These are phyloP conservation scores for Ganoderma lingzhi DNA, from an alignment of 1,284 basidiomycete genomes.

Conservation along the genomic window DNA sequence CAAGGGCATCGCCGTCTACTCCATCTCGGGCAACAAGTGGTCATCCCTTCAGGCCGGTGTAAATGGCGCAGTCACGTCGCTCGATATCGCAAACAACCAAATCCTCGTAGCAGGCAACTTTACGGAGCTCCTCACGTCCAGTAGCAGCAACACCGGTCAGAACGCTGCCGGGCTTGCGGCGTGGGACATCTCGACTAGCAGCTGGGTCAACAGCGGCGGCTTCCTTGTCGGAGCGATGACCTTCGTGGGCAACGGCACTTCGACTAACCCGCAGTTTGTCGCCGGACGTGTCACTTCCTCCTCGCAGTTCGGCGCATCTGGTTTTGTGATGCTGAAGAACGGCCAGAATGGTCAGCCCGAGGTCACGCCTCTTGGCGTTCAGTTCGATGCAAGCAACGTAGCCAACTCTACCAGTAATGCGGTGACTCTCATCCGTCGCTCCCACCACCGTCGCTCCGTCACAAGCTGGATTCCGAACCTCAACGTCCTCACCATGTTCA, in stretches of 20 bases:
- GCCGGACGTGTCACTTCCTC: constrained; percentile 69
- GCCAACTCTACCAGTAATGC: constrained; percentile 31
- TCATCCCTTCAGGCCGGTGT: constrained; percentile 77
- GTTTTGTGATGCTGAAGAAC: constrained; percentile 76
- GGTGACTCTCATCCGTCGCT: constrained; percentile 47
- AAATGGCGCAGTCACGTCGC: constrained; percentile 74
- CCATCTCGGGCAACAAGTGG: constrained; percentile 77
- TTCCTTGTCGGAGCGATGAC: constrained; percentile 80
- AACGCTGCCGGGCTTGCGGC: constrained; percentile 76
- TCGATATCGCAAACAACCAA: constrained; percentile 60
- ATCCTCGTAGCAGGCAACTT: constrained; percentile 84
- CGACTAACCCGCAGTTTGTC: constrained; percentile 59
- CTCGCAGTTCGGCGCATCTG: constrained; percentile 71
- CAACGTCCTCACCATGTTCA: constrained; percentile 57
- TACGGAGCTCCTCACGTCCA: constrained; percentile 56
- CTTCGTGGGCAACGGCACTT: constrained; percentile 70
- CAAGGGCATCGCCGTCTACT: constrained; percentile 79
- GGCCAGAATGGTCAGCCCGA: constrained; percentile 58
- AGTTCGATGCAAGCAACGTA: constrained; percentile 51
- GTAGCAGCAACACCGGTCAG: constrained; percentile 47
- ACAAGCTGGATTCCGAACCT: constrained; percentile 60
- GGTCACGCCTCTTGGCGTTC: constrained; percentile 65
- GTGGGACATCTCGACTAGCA: constrained; percentile 71
- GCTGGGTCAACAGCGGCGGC: constrained; percentile 80
- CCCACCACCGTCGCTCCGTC: constrained; percentile 46